phyloP scores from a whole-genome alignment of 306 rosid genomes.

The Lathyrus tuberosus region DNA sequence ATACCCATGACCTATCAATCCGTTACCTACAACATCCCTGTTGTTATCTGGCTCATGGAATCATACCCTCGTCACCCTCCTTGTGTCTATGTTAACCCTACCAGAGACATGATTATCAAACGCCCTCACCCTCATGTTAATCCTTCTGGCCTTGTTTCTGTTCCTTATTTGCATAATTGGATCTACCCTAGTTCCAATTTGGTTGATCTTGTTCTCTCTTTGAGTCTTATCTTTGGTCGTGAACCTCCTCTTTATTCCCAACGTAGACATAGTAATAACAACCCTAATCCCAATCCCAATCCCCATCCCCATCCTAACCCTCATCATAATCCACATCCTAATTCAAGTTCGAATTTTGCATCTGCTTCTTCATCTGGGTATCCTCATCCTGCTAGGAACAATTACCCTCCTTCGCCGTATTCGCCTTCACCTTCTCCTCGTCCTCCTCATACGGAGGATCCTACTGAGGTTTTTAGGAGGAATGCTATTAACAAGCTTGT shows the following conservation, averaged over 20 bases:
- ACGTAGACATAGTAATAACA: constrained; percentile 47
- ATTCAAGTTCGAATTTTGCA: constrained; percentile 32
- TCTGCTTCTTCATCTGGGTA: constrained; percentile 43
- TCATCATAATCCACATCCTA: background rate
- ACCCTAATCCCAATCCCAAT: constrained; percentile 31
- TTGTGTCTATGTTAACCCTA: constrained; percentile 84
- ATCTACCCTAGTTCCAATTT: constrained; percentile 77
- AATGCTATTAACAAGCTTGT: constrained; percentile 79
- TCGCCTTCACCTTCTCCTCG: constrained; percentile 27
- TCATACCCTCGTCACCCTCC: constrained; percentile 93
- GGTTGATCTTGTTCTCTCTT: constrained; percentile 57
- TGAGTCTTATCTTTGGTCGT: constrained; percentile 58
- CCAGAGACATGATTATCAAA: constrained; percentile 94
- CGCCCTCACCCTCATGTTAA: constrained; percentile 76
- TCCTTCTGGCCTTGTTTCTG: constrained; percentile 80
- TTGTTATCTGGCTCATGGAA: constrained; percentile 90
- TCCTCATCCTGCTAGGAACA: constrained; percentile 53
- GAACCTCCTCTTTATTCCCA: constrained; percentile 92
- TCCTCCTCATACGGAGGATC: constrained; percentile 60
- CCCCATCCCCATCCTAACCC: constrained; percentile 8
- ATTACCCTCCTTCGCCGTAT: constrained; percentile 81
- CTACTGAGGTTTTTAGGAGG: constrained; percentile 64
- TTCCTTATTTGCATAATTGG: constrained; percentile 77
- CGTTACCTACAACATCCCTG: constrained; percentile 86
- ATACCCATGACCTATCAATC: constrained; percentile 75